Percentiles rank a stretch among this genome's conserved stretches.
phyloP scores from a whole-genome alignment of 305 asterid genomes.

The Fraxinus ornus region DNA sequence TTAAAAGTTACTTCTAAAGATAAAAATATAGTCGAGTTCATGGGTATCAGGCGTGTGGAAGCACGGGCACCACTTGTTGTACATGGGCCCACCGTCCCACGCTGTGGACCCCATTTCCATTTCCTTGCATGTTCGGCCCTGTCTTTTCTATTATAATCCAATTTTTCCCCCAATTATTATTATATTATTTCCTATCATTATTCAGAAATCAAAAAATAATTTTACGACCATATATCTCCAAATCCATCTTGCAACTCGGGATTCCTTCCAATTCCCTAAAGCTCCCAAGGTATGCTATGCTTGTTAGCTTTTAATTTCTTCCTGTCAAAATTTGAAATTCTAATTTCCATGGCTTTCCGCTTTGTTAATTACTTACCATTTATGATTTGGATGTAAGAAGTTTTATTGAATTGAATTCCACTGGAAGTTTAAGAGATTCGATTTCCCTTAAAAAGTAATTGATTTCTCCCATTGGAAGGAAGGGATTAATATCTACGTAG shows the following conservation, averaged over 20 bases:
- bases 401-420: conserved; percentile 34
- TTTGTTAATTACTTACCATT: conserved; percentile 13
- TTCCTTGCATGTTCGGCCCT: not conserved
- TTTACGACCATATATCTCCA: not conserved
- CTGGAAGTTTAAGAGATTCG: not conserved
- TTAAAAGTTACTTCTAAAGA: not conserved
- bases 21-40: not conserved
- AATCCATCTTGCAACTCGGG: not conserved
- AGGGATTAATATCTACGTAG: not conserved
- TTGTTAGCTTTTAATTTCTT: conserved; percentile 23
- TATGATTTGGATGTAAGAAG: conserved; percentile 14
- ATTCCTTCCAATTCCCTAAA: not conserved
- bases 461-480: not conserved
- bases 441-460: not conserved
- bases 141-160: not conserved
- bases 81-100: not conserved
- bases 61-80: not conserved
- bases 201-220: not conserved
- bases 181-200: not conserved
- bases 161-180: conserved; percentile 17
- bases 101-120: not conserved
- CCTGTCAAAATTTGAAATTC: not conserved
- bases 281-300: conserved; percentile 48
- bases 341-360: conserved; percentile 12
- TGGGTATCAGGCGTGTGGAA: not conserved